Base-by-base conservation (phyloP, 495 filamentous ascomycete species). In the Tuber borchii region DNA sequence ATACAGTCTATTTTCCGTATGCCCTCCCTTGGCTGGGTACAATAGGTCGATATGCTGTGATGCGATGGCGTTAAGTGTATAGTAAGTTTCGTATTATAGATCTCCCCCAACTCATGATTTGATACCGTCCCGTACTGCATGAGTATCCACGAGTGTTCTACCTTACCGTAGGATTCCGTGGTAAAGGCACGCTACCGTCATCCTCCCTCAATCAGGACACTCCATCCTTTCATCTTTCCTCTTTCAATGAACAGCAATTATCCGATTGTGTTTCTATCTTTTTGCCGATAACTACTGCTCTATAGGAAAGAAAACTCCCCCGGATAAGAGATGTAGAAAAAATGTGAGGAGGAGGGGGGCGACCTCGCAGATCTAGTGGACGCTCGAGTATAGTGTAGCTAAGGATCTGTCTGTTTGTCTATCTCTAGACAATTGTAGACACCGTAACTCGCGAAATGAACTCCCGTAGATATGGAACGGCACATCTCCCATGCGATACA, bases 401-500 rank as follows among this genome's bases (percentile, higher is more conserved):
- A 56, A 8, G 8, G 5, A 56, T 56, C 48, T 26, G 8, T 56
- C 48, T 56, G 51, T 14, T 7, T 26, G n/a, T 22, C 9, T 31
- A 7, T 4, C 51, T 6, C 51, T 61, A 56, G 22, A 56, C 48
- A 26, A 26, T 48, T 48, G 46, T 48, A 48, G 46, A 19, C 20
- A 56, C 48, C 9, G 9, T 7, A 5, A 51, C 48, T 51, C 48
- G 19, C 48, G 7, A 7, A 65, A 65, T n/a, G 26, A 65, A 17
- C 12, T 14, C 10, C n/a, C 16, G 26, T 22, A 3, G 56, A 65
- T 65, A 65, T n/a, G 56, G 56, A 65, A 65, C 56, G 26, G n/a
- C 56, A 65, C 56, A 65, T 65, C 56, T 65, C 48, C 56, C 56
- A 65, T 26, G 31, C 56, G 56, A 65, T 65, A 65, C 56, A 31